Base-by-base conservation (phyloP, 1,284 basidiomycete species). In the Ustilago xerochloae region DNA sequence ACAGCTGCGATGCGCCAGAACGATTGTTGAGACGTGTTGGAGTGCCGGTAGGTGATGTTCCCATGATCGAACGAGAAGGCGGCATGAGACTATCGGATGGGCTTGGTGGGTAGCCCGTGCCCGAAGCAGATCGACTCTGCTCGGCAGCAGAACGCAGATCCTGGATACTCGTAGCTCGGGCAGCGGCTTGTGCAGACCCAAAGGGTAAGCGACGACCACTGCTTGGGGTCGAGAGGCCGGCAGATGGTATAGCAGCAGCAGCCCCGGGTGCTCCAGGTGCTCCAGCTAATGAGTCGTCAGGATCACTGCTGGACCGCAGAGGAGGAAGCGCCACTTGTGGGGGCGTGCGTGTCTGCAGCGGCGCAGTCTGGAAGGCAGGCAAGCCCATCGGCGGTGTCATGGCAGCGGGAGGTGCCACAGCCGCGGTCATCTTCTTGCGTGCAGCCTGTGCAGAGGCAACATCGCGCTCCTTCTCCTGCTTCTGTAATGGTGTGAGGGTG, bases 1-100 rank as follows among this genome's bases (percentile, higher is more conserved):
- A 85, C 32, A 79, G 53, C 57, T 79, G 78, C 16, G 79, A 80
- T 18, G 67, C 65, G 24, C 57, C 60, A 13, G 68, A 59, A 58
- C 80, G 49, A 54, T 48, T 52, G 39, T 58, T 30, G 54, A 69
- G 32, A 53, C 75, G 41, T 47, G 68, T 39, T 28, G 67, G 57
- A 13, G 69, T 66, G 41, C 52, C 43, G 48, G 66, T 35, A 49
- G 71, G 75, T 57, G 59, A 81, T 48, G 65, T 65, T 48, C 57
- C 66, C 55, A 74, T 64, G 26, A 81, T 65, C 0, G 80, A 76
- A 10, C 79, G 59, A 5, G 63, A 73, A 16, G 82, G 79, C 26
- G 81, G 80, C 29, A 72, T 58, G 38, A 80, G 63, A 48, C 74
- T 75, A 50, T 69, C 66, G 13, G 66, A 26, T 13, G 73, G 68